Evolutionary conservation across 2,329 filamentous ascomycete species (phyloP), one percentile per base, ranked within the genome.

Genomic region (Colletotrichum lentis): DNA sequence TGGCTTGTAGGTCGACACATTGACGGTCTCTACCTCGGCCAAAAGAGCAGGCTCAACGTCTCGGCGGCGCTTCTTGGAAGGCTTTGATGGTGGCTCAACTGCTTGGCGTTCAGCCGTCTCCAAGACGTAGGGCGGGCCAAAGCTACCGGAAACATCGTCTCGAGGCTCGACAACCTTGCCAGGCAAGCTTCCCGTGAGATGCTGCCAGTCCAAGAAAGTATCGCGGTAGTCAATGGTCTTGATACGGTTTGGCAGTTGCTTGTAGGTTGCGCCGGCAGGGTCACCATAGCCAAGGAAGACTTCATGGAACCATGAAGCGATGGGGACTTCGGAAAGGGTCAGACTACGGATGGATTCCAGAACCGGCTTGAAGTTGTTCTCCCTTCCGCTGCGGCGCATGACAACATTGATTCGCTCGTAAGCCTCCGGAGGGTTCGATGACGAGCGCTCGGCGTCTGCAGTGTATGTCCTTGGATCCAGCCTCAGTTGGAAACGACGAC

Each of bases 201-300:
- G 96, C 73, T 96, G 90, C 94, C 95, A 98, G 80, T 97, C 90
- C 67, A 98, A 80, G 77, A 99, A 97, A 0, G 96, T 98, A 76
- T 99, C 96, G 63, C 94, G 87, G 76, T 94, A 97, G 77, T 99
- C 94, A 61, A 99, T 83, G 63, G 87, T 92, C 73, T 89, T 88
- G 71, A 97, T 84, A 67, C 90, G 87, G 76, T 93, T 96, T 1
- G 91, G 81, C 18, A 99, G 81, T 58, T 93, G 90, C 71, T 92
- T 93, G 80, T 97, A 97, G 24, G 89, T 91, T 41, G 96, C 96
- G 67, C 92, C 90, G 37, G 93, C 87, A 66, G 96, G 95, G 78
- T 99, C 94, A 54, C 96, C 96, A 77, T 97, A 98, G 3, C 96
- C 96, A n/a, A 99, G 83, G 78, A 98, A 99, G 11, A 98, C 95